phyloP scores from a whole-genome alignment of 192 early-diverging fungal genomes.

The Linnemannia exigua region DNA sequence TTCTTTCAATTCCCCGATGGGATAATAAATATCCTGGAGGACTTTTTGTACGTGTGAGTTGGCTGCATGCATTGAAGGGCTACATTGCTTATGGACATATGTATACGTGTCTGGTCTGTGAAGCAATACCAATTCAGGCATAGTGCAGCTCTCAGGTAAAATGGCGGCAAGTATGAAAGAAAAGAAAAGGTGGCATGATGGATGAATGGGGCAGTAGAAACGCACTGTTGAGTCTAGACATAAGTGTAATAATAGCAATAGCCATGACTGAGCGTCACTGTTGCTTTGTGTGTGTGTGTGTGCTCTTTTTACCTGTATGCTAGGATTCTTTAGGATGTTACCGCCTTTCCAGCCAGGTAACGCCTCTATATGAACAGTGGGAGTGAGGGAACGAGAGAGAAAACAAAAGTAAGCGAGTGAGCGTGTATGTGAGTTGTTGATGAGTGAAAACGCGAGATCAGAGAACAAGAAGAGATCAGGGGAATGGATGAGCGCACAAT shows the following conservation, averaged over 20 bases:
- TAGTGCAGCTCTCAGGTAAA: no score
- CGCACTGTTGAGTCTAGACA: not conserved
- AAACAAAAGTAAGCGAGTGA: not conserved
- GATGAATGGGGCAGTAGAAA: no score
- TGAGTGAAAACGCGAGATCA: not conserved
- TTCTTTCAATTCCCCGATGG: not conserved
- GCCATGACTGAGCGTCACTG: not conserved
- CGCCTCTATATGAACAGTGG: slow-evolving; percentile 47
- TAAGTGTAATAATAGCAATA: not conserved
- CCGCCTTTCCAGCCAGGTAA: slow-evolving; percentile 65
- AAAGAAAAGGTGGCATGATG: no score
- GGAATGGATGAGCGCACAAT: not conserved
- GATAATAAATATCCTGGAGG: not conserved
- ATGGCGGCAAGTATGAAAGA: no score
- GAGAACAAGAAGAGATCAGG: not conserved
- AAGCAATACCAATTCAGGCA: no score
- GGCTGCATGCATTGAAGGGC: not conserved
- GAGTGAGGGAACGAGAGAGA: not conserved
- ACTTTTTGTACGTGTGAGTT: not conserved
- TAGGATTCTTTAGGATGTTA: slow-evolving; percentile 60
- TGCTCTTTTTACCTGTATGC: slow-evolving; percentile 54
- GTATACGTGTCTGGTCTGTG: not conserved
- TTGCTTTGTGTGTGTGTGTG: not conserved
- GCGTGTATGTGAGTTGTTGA: not conserved
- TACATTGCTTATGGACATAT: not conserved